These are phyloP conservation scores for Candida hispaniensis DNA, from an alignment of 805 yeast species.

Conservation along the genomic window DNA sequence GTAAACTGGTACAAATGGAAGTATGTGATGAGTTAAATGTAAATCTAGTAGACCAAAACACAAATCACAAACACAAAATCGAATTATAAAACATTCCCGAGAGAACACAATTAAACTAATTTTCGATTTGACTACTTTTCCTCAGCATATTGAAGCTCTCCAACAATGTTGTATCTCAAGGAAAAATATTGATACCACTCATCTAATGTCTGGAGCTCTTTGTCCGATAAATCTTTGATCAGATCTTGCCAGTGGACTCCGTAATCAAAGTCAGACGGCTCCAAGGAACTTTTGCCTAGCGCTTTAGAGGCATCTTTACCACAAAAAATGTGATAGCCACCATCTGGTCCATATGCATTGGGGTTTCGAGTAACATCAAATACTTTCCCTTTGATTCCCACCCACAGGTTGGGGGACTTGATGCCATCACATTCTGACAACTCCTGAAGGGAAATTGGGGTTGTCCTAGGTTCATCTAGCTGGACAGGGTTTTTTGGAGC, in stretches of 20 bases:
- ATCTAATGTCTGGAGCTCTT: constrained; percentile 49
- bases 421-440: constrained; percentile 39
- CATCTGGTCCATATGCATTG: constrained; percentile 66
- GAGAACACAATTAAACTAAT: no score
- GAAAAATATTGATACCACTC: constrained; percentile 65
- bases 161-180: constrained; percentile 30
- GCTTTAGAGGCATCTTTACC: constrained; percentile 75
- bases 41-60: no score
- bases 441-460: constrained; percentile 34
- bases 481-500: constrained; percentile 45
- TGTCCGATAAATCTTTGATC: constrained; percentile 38
- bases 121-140: no score
- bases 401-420: constrained; percentile 42
- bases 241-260: constrained; percentile 21
- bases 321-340: constrained; percentile 57
- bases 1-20: no score
- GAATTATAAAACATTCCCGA: no score
- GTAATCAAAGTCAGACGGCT: constrained; percentile 40
- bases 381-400: constrained; percentile 64
- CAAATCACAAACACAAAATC: no score
- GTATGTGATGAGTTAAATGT: no score
- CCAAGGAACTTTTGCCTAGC: constrained; percentile 55
- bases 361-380: constrained; percentile 65
- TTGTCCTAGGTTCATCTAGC: constrained; percentile 42
- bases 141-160: constrained; percentile 1